Evolutionary conservation across 192 early-diverging fungal genomes (phyloP).

Genomic region (Coemansia sp.): DNA sequence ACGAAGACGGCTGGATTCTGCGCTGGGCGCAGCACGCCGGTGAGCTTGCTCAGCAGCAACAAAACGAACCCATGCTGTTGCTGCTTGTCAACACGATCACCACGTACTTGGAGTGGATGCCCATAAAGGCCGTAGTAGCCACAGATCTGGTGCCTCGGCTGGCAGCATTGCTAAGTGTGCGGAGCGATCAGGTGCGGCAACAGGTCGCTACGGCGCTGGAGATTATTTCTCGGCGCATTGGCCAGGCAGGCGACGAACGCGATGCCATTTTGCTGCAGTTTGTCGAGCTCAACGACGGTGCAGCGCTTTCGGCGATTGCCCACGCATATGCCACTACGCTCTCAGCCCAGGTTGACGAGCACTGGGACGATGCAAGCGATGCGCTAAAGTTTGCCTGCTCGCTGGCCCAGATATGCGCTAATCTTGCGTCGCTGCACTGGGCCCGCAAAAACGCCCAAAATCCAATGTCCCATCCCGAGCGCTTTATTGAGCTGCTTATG

Average conservation of each 20-base stretch:
- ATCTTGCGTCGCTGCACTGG: constrained; percentile 41
- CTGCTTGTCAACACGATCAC: constrained; percentile 18
- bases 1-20: constrained; percentile 46
- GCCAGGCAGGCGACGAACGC: constrained; percentile 24
- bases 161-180: constrained; percentile 15
- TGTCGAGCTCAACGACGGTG: constrained; percentile 13
- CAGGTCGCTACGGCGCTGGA: constrained; percentile 27
- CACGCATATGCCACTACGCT: constrained; percentile 23
- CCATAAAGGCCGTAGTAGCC: constrained; percentile 26
- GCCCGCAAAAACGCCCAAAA: constrained; percentile 33
- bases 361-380: constrained; percentile 29
- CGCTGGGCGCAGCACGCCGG: constrained; percentile 23
- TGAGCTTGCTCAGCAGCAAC: not conserved
- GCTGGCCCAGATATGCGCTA: constrained; percentile 12
- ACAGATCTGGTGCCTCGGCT: constrained; percentile 21
- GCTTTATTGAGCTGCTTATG: constrained; percentile 30
- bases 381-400: constrained; percentile 22
- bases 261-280: constrained; percentile 36
- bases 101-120: constrained; percentile 44
- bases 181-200: constrained; percentile 20
- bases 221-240: constrained; percentile 27
- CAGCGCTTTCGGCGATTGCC: constrained; percentile 10
- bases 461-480: constrained; percentile 6
- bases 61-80: constrained; percentile 10
- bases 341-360: not conserved